Conservation (phyloP, 148 eudicot species). For the Amaranthus palmeri region DNA sequence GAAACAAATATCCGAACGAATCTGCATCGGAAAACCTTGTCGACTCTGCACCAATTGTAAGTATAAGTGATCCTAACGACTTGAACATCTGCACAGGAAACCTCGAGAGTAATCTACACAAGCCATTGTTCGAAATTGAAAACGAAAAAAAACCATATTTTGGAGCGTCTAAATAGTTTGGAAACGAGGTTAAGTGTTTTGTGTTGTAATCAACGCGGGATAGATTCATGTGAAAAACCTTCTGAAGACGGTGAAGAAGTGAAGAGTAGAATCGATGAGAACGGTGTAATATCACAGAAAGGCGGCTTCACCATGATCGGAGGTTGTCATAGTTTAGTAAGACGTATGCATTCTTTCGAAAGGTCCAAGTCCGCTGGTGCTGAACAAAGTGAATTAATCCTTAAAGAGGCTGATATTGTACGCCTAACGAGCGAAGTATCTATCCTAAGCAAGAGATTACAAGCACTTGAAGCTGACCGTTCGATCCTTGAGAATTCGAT, state of each 20-base stretch:
- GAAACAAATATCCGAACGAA: slow-evolving; percentile 35
- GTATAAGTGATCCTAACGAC: slow-evolving; percentile 5
- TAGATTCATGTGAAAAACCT: slow-evolving; percentile 13
- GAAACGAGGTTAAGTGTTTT: slow-evolving; percentile 46
- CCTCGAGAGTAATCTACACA: slow-evolving; percentile 1
- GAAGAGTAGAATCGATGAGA: slow-evolving; percentile 19
- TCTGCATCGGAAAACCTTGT: slow-evolving; percentile 21
- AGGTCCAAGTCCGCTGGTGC: slow-evolving; percentile 21
- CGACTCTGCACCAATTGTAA: slow-evolving; percentile 27
- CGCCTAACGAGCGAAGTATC: slow-evolving; percentile 37
- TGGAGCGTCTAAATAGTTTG: slow-evolving; percentile 36
- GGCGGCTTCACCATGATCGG: slow-evolving; percentile 10
- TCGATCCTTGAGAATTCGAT: slow-evolving; percentile 39
- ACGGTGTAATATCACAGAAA: slow-evolving; percentile 6
- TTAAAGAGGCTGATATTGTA: slow-evolving; percentile 33
- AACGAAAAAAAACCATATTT: slow-evolving; percentile 45
- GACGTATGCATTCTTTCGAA: slow-evolving; percentile 20
- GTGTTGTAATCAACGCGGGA: slow-evolving; percentile 23
- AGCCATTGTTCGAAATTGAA: slow-evolving; percentile 33
- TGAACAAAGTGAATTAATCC: slow-evolving; percentile 11
- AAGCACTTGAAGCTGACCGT: slow-evolving; percentile 47
- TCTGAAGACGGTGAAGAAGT: slow-evolving; percentile 19
- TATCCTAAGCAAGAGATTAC: slow-evolving; percentile 38
- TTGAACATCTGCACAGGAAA: background rate
- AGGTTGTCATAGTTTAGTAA: slow-evolving; percentile 14